phyloP scores from a whole-genome alignment of 495 filamentous ascomycete genomes.

The Parathielavia appendiculata region DNA sequence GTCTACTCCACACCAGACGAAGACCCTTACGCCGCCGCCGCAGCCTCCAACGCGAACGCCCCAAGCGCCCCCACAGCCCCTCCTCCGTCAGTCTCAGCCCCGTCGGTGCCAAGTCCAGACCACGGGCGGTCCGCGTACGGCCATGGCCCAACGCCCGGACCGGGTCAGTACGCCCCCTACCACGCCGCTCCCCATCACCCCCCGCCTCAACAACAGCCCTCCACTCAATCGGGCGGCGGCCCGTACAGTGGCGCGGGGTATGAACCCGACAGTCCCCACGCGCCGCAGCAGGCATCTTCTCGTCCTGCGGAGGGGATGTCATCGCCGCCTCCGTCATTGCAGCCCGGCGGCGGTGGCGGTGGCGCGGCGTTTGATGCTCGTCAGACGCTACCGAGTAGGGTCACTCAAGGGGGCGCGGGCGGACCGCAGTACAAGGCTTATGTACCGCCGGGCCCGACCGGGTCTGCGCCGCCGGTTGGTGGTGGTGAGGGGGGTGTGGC shows the following conservation, averaged over 20 bases:
- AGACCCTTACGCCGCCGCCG: slow-evolving; percentile 43
- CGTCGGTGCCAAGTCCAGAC: slow-evolving; percentile 23
- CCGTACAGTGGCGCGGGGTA: background rate
- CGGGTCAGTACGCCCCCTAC: slow-evolving; percentile 15
- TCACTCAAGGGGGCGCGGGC: background rate
- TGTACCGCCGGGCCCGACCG: slow-evolving; percentile 24
- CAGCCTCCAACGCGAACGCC: slow-evolving; percentile 2
- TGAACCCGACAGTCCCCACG: background rate
- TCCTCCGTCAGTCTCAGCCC: slow-evolving; percentile 27
- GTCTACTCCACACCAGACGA: slow-evolving; percentile 51
- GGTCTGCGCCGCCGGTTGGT: background rate
- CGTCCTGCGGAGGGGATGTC: slow-evolving; percentile 35
- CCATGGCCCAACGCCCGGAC: background rate
- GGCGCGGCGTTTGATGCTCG: slow-evolving; percentile 35
- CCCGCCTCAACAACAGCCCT: slow-evolving; percentile 3
- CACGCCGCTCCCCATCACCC: background rate
- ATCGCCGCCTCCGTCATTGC: slow-evolving; percentile 36
- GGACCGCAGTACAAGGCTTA: slow-evolving; percentile 35
- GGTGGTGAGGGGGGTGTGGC: background rate
- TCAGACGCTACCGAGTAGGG: slow-evolving; percentile 40
- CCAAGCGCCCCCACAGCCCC: slow-evolving; percentile 28
- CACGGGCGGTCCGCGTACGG: slow-evolving; percentile 12
- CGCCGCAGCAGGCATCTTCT: slow-evolving; percentile 32
- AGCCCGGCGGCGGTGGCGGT: slow-evolving; percentile 28
- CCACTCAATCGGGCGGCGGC: background rate